A percentile compares a stretch with the other conserved stretches of the same genome.
Evolutionary conservation across 2,329 filamentous ascomycete species (phyloP).

Genomic region (Zasmidium citrigriseum): DNA sequence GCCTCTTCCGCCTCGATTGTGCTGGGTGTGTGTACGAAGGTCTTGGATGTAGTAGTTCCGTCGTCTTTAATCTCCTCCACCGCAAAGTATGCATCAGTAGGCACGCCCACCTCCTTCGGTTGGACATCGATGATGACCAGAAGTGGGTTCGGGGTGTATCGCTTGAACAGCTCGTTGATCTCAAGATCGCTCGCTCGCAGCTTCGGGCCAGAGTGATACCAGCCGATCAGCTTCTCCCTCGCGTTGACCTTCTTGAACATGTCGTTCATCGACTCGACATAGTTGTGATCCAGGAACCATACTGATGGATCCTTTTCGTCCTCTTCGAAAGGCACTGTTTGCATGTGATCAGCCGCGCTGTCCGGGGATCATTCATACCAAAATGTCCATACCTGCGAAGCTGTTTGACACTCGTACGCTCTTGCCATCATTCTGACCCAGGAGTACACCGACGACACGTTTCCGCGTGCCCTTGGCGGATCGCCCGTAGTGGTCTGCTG

Average conservation of each 20-base stretch:
- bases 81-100: slow-evolving; percentile 98
- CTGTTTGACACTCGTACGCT: slow-evolving; percentile 98
- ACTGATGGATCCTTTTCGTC: slow-evolving; percentile 98
- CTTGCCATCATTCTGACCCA: slow-evolving; percentile 95
- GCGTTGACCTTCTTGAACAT: slow-evolving; percentile 99
- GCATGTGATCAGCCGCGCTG: slow-evolving; percentile 2
- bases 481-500: slow-evolving; percentile 97
- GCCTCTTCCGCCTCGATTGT: slow-evolving; percentile 99
- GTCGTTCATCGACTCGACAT: slow-evolving; percentile 98
- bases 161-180: slow-evolving; percentile 99
- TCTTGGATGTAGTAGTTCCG: slow-evolving; percentile 93
- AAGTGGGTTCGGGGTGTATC: slow-evolving; percentile 94
- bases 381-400: slow-evolving; percentile 72
- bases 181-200: slow-evolving; percentile 93
- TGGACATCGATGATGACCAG: slow-evolving; percentile 98
- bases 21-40: slow-evolving; percentile 96
- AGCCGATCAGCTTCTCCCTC: slow-evolving; percentile 96
- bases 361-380: slow-evolving; percentile 13
- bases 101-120: slow-evolving; percentile 95
- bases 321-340: slow-evolving; percentile 91
- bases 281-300: slow-evolving; percentile 99
- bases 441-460: slow-evolving; percentile 89
- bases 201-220: slow-evolving; percentile 99
- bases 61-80: slow-evolving; percentile 99
- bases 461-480: slow-evolving; percentile 84